Evolutionary conservation across 2,329 filamentous ascomycete genomes (phyloP), one percentile per base, ranked within the genome.

Genomic region (Xylariaceae sp.): DNA sequence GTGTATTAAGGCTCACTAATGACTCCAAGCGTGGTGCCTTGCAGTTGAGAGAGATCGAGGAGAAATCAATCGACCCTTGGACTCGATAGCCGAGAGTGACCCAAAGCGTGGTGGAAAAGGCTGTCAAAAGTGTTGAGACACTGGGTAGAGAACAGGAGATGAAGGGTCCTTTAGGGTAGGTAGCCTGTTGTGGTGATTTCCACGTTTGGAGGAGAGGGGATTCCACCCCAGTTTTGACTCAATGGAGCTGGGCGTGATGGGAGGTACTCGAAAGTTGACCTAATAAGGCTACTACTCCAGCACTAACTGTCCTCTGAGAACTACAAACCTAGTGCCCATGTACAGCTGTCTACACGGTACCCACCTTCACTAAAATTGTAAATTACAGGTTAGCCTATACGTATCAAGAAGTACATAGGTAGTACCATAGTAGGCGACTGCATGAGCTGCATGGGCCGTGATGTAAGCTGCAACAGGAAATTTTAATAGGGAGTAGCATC

Each of bases 31-130:
- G 35, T 8, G 21, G 42, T 34, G 17, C 34, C 24, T 16, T 12
- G 19, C 31, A 24, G 34, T 29, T 38, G 34, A 29, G 31, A 33
- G 34, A 38, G 28, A 29, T 26, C 19, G n/a, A 31, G 34, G 30
- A 27, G 36, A 36, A 23, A 38, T 40, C 21, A 33, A 40, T 38
- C 27, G 38, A 28, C 28, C 13, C 31, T 38, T 27, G 41, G 31
- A 31, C 42, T 41, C 32, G 27, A 42, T 34, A 38, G 40, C 34
- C 33, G 36, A 43, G 6, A 43, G 41, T 42, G 42, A 36, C 42
- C 32, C 29, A 30, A 28, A 28, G 33, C 35, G 36, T 28, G 21
- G 29, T 41, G 30, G 43, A 38, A 40, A 31, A 43, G 31, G 38
- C 34, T 40, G 15, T 44, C 36, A n/a, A 24, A 24, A 7, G 40